Base-by-base conservation (phyloP, 805 yeast genomes). In the Schwanniomyces polymorphus region DNA sequence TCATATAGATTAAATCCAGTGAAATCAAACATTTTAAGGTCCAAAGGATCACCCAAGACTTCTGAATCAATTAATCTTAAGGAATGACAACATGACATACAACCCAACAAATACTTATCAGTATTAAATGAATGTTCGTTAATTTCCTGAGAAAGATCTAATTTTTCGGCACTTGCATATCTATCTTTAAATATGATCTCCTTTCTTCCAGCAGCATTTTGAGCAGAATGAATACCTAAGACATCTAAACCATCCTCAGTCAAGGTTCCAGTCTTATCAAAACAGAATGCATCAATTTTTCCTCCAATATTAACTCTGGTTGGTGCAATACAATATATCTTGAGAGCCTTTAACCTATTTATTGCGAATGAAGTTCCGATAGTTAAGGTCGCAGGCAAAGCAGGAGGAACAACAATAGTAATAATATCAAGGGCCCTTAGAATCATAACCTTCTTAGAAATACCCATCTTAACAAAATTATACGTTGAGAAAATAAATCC, bases 401-500 rank as follows among this genome's bases (percentile, higher is more conserved):
- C 99, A 1, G 99, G 99, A 1, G 99, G 99, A 1, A 94, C 97
- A 6, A 94, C 99, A 63, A 94, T 91, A 0, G 99, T 94, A 45
- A 94, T 86, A 44, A 94, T 81, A 68, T 94, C 99, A 46, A 94
- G 72, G 0, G 98, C 98, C 56, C 99, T 79, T 46, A 94, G 71
- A 5, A 91, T 75, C 74, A 94, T 92, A 31, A 86, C 67, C 41
- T 75, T 75, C 51, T 79, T 78, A 4, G 86, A 83, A 33, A 94
- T 65, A 0, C 95, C 94, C 50, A 94, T 68, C 55, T 81, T 74
- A 49, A 92, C 78, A 64, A 94, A 94, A 60, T 90, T 88, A 52
- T 85, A 73, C 2, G 97, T 88, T 37, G 96, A 89, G 51, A 88
- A 79, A 3, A 85, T 70, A 59, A 94, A 94, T 0, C 99, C 99